These are phyloP conservation scores for Nicotiana obtusifolia DNA, from an alignment of 257 asterid genomes.

Conservation along the genomic window DNA sequence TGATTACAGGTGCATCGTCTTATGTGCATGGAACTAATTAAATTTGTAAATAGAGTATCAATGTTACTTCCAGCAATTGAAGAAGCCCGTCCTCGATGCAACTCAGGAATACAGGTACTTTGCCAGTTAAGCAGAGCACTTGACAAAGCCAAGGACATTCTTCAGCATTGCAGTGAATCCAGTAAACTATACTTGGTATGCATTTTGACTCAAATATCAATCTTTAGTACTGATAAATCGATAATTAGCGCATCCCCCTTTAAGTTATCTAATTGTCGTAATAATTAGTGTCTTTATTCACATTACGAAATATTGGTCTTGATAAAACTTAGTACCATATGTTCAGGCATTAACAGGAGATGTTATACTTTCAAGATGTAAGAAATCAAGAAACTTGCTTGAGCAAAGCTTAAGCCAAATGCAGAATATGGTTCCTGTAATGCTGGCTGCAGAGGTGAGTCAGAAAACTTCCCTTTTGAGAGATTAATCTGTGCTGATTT, in stretches of 20 bases:
- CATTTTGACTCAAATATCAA: background rate
- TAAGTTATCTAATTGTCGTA: background rate
- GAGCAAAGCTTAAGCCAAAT: constrained; percentile 63
- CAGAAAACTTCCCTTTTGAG: background rate
- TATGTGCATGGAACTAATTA: constrained; percentile 60
- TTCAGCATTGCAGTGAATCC: constrained; percentile 68
- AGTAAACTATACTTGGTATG: constrained; percentile 88
- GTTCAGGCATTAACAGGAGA: constrained; percentile 87
- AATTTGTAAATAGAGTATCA: constrained; percentile 34
- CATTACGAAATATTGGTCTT: background rate
- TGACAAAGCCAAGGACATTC: constrained; percentile 51
- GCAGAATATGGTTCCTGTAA: constrained; percentile 66
- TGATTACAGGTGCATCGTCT: constrained; percentile 62
- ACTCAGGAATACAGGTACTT: constrained; percentile 75
- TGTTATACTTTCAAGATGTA: constrained; percentile 62
- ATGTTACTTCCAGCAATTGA: constrained; percentile 59
- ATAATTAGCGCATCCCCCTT: background rate
- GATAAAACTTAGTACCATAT: background rate
- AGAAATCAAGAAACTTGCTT: constrained; percentile 47
- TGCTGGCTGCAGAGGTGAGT: constrained; percentile 65
- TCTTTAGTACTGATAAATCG: no score
- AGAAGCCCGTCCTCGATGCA: constrained; percentile 77
- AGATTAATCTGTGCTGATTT: background rate
- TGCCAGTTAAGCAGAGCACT: constrained; percentile 57
- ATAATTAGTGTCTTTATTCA: constrained; percentile 1